A percentile compares a stretch with the other conserved stretches of the same genome.
phyloP scores from a whole-genome alignment of 2,329 filamentous ascomycete genomes.

The Dothideomycetidae sp. region DNA sequence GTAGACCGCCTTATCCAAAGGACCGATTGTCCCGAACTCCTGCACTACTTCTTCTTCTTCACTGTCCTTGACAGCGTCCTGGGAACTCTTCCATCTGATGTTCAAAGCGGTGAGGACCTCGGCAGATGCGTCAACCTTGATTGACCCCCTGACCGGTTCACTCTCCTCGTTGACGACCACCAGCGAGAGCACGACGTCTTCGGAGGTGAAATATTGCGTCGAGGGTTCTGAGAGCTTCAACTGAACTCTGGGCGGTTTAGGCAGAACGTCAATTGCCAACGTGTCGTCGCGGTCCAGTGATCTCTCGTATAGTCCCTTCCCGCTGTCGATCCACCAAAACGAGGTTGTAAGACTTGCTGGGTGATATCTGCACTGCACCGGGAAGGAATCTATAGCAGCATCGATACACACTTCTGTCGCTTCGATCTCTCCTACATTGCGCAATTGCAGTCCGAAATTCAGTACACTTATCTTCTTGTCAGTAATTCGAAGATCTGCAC shows the following conservation, averaged over 20 bases:
- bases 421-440: slow-evolving; percentile 5
- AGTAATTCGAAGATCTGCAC: not conserved
- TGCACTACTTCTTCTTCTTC: slow-evolving; percentile 2
- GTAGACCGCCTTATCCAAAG: not conserved
- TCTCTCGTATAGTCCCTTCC: slow-evolving; percentile 23
- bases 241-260: slow-evolving; percentile 83
- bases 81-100: slow-evolving; percentile 20
- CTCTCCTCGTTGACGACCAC: slow-evolving; percentile 72
- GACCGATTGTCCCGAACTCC: too few species aligned
- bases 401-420: not conserved
- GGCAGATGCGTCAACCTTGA: slow-evolving; percentile 39
- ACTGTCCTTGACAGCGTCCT: slow-evolving; percentile 11
- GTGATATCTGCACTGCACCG: slow-evolving; percentile 13
- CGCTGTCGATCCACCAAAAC: slow-evolving; percentile 17
- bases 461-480: not conserved
- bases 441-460: slow-evolving; percentile 1
- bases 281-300: slow-evolving; percentile 34
- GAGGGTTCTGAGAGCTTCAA: slow-evolving; percentile 49
- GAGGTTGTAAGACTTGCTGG: slow-evolving; percentile 11
- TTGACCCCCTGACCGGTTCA: slow-evolving; percentile 54
- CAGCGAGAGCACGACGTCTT: slow-evolving; percentile 54
- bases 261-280: slow-evolving; percentile 55
- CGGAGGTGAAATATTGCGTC: slow-evolving; percentile 73
- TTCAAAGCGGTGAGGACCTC: slow-evolving; percentile 7
- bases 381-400: slow-evolving; percentile 1